Evolutionary conservation across 139 green algal species (phyloP).

Genomic region (Tetradesmus lagerheimii): DNA sequence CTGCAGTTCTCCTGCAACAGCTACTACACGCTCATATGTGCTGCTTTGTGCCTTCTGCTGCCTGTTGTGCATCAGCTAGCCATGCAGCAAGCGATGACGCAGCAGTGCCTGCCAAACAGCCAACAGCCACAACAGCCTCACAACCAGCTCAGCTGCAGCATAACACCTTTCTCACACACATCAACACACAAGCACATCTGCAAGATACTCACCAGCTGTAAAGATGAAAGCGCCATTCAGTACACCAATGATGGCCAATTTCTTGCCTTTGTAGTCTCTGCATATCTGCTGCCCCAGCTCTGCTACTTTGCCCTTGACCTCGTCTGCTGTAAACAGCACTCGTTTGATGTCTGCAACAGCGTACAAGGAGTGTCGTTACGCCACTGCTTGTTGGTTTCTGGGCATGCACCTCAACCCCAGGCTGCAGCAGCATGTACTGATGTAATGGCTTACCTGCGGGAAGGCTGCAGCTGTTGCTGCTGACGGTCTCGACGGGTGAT

Average conservation of each 20-base stretch:
- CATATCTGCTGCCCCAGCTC: constrained; percentile 60
- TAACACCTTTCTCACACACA: too few species aligned
- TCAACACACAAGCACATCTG: too few species aligned
- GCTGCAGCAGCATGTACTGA: not conserved
- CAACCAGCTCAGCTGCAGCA: not conserved
- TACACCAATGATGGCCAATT: constrained; percentile 58
- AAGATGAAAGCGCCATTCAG: constrained; percentile 76
- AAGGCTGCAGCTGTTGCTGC: not conserved
- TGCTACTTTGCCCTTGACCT: constrained; percentile 46
- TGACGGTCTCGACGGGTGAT: not conserved
- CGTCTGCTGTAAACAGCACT: constrained; percentile 54
- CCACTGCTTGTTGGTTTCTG: too few species aligned
- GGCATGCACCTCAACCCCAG: not conserved
- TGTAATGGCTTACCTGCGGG: constrained; percentile 3
- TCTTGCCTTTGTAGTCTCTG: constrained; percentile 58
- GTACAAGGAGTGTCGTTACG: too few species aligned
- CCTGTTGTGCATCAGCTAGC: not conserved
- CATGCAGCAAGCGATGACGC: not conserved
- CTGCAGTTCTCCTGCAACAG: too few species aligned
- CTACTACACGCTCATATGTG: not conserved
- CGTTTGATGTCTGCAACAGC: constrained; percentile 40
- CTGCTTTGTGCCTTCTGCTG: not conserved
- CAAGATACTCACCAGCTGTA: constrained; percentile 47
- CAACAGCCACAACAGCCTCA: not conserved
- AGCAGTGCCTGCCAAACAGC: too few species aligned